Evolutionary conservation across 805 yeast species (phyloP), one percentile per base, ranked within the genome.

Genomic region (Teunomyces barrocoloradensis): DNA sequence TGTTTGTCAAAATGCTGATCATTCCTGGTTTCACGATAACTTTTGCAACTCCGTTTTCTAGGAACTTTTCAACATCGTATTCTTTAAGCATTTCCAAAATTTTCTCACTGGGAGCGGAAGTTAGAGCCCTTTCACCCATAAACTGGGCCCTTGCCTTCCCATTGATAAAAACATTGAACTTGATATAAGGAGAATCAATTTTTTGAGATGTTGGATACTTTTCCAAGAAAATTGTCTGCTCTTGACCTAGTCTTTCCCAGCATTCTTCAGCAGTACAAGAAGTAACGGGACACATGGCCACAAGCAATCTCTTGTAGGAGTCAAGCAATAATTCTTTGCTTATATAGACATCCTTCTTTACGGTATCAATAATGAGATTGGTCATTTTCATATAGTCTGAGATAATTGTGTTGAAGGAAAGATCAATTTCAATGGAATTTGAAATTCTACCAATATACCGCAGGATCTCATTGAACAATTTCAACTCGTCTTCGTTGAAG

Each of bases 311-410:
- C 52, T 75, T 70, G 49, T 76, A 76, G 1, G 79, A 66, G 40
- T 79, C 75, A 48, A 78, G 53, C 9, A 80, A 55, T n/a, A 88
- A 50, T 0, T 66, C 68, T 0, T 63, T 52, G 36, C 68, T 63
- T 7, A 80, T 66, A 1, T 35, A 18, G 4, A 61, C 53, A 0
- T 65, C 55, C 5, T 67, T 59, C 32, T 75, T 74, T 3, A 71
- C 37, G 0, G 78, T 75, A 2, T 61, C 52, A 2, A 63, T 58
- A 13, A 87, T 55, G 1, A 72, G 54, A 55, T 82, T 67, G 9
- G 95, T 85, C 43, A 84, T 63, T 59, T 90, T 94, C 96, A 90
- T 92, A 58, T 82, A 86, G 60, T 90, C 95, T 0, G 97, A 88
- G 20, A 94, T 79, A 1, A 89, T 82, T 0, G 97, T 91, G 64